Base-by-base conservation (phyloP, 192 early-diverging fungal genomes). In the Chytriomyces hyalinus region DNA sequence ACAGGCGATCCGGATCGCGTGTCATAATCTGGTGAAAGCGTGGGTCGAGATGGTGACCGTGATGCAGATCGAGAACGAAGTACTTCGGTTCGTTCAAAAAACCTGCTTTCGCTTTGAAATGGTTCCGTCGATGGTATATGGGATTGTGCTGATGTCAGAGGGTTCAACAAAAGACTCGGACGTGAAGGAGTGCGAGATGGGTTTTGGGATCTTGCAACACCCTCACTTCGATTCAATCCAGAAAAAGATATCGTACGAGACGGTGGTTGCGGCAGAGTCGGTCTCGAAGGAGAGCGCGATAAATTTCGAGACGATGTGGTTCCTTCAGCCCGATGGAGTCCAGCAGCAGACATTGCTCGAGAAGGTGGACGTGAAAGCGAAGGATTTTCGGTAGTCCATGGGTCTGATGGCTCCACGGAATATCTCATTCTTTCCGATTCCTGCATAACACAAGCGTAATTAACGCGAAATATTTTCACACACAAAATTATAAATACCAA, bases 21-120 rank as follows among this genome's bases (percentile, higher is more conserved):
- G 15, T 73, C 77, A 57, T 73, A 73, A 62, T 73, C 77, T 5
- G 77, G 70, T 6, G 77, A 73, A 6, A 78, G 70, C 20, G 77
- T 78, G 15, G 70, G 69, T 17, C 77, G 64, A 20, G 72, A 62
- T 45, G 72, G 72, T 4, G 72, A 74, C 10, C 36, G 57, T 46
- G 72, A 74, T 46, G 57, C 9, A n/a, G 72, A n/a, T 51, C 11
- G 51, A 28, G 69, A 71, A 44, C 13, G 11, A 11, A 6, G 15
- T 47, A 20, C 43, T 13, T 15, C 15, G 66, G 63, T 17, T 65
- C 10, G 17, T 26, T n/a, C 63, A 3, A 28, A 36, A 26, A 36
- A 17, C 53, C 53, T 65, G 17, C 63, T 3, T 65, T 65, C 26
- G 6, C 63, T 22, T 26, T 65, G 13, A n/a, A 28, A 36, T 11